Evolutionary conservation across 768 basidiomycete genomes (phyloP), one percentile per base, ranked within the genome.

Genomic region (Collybiopsis luxurians): DNA sequence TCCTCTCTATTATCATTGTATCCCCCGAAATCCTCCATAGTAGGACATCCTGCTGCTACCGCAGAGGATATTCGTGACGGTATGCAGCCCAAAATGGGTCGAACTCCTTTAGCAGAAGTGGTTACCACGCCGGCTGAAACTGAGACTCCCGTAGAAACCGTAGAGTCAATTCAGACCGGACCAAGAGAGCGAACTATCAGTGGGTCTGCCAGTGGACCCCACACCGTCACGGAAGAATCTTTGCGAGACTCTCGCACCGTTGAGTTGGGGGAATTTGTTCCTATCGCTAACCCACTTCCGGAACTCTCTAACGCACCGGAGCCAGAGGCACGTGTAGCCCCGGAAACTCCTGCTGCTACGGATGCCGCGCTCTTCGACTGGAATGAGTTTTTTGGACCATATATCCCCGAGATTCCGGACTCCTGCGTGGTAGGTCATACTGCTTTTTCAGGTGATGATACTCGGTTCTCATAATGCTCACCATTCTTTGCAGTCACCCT

Each of bases 201-300:
- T 17, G 51, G 23, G 17, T 40, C 49, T 44, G 55, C 48, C 15
- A 31, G 34, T 39, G 59, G 62, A 28, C 80, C 78, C 7, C 79
- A 79, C 4, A 80, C 79, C 7, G 77, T 84, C 67, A 83, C 79
- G 0, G 79, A 78, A 23, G 79, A 81, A 49, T 44, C 28, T 55
- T 42, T 39, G 27, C 24, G 52, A 38, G 17, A 30, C 12, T 27
- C 58, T 30, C 13, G 27, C 43, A 26, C 15, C 27, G 30, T 26
- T 30, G 53, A 54, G 15, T 45, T 40, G 54, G 57, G 34, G 60
- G 48, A 56, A 48, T 17, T 42, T 17, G 23, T 40, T 50, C 56
- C 62, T 2, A 40, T 13, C 6, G 13, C 13, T 13, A 34, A 34
- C 31, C 13, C 31, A n/a, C n/a, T n/a, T n/a, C n/a, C n/a, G n/a